Conservation (phyloP, 257 asterid species). For the Fraxinus americana region DNA sequence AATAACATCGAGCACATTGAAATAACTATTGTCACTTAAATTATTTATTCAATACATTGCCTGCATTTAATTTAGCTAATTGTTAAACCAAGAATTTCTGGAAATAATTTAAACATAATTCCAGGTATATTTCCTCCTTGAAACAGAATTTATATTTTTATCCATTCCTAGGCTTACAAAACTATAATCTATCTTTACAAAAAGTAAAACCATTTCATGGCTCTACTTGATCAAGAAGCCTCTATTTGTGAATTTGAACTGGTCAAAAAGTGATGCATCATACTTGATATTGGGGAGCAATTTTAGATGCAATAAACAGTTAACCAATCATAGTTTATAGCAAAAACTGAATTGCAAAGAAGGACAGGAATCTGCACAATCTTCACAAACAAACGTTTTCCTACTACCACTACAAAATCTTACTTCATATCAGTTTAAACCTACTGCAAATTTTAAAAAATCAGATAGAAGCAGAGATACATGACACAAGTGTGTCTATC, state of each 20-base stretch:
- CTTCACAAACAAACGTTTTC: not conserved
- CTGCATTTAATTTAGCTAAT: not conserved
- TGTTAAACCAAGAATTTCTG: not conserved
- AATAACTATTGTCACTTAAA: not conserved
- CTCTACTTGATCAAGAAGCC: not conserved
- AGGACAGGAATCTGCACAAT: not conserved
- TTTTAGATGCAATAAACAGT: not conserved
- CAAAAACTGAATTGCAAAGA: not conserved
- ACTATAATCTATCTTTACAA: not conserved
- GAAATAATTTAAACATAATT: slow-evolving; percentile 18
- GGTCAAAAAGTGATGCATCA: not conserved
- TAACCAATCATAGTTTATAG: not conserved
- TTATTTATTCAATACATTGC: not conserved
- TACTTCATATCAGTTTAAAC: not conserved
- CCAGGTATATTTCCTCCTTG: not conserved
- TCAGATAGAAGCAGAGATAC: not conserved
- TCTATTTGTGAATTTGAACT: not conserved
- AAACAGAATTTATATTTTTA: slow-evolving; percentile 1
- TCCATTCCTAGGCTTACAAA: slow-evolving; percentile 13
- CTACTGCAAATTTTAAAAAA: not conserved
- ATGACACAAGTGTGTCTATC: not conserved
- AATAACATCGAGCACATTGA: not conserved
- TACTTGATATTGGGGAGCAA: not conserved
- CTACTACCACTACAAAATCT: not conserved
- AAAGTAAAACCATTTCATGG: too few relatives aligned